A percentile compares a stretch with the other conserved stretches of the same genome.
phyloP scores from a whole-genome alignment of 805 yeast genomes.

The Schwanniomyces yamadae region DNA sequence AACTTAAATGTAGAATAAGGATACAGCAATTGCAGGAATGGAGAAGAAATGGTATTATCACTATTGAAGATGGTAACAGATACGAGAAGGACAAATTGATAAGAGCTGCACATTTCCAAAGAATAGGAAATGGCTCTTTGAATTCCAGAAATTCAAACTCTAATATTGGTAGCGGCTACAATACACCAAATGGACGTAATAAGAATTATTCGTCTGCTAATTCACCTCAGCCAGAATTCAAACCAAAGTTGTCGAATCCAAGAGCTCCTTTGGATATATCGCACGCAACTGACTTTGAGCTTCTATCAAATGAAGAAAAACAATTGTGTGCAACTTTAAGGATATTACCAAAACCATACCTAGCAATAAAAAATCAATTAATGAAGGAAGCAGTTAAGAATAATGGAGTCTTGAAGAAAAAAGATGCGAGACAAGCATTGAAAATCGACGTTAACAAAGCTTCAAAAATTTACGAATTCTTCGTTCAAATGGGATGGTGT shows the following conservation, averaged over 20 bases:
- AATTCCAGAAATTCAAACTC: conserved; percentile 12
- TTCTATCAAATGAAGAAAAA: conserved; percentile 86
- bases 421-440: conserved; percentile 78
- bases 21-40: conserved; percentile 91
- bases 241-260: conserved; percentile 44
- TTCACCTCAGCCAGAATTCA: conserved; percentile 42
- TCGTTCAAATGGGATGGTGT: conserved; percentile 90
- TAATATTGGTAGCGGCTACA: conserved; percentile 18
- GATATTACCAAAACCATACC: conserved; percentile 87
- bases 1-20: conserved; percentile 72
- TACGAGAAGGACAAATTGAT: conserved; percentile 85
- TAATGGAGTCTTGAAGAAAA: conserved; percentile 80
- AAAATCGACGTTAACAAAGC: conserved; percentile 87
- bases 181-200: conserved; percentile 19
- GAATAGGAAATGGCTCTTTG: conserved; percentile 44
- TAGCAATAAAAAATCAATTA: conserved; percentile 86
- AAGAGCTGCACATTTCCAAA: conserved; percentile 60
- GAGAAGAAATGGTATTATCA: conserved; percentile 85
- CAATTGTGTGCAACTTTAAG: conserved; percentile 79
- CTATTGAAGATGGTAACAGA: conserved; percentile 76
- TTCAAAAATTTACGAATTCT: conserved; percentile 86
- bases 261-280: conserved; percentile 63
- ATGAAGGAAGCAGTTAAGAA: conserved; percentile 84
- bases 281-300: conserved; percentile 77
- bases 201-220: conserved; percentile 20